These are phyloP conservation scores for Termitomyces sp. DNA, from an alignment of 768 basidiomycete species.

Conservation along the genomic window DNA sequence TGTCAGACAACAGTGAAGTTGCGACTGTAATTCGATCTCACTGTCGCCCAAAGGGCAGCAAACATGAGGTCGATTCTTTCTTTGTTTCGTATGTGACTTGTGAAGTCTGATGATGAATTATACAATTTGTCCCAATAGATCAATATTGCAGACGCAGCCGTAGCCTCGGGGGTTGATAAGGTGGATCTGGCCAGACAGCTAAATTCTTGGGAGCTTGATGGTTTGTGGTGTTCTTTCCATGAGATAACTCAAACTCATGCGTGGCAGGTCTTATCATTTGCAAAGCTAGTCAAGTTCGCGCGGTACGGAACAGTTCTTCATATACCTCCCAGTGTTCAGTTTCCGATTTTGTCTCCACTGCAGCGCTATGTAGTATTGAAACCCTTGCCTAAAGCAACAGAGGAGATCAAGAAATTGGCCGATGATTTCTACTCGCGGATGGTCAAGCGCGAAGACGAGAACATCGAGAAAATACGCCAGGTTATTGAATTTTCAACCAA, in stretches of 20 bases:
- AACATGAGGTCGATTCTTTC: slow-evolving; percentile 9
- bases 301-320: neutral
- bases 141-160: slow-evolving; percentile 5
- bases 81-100: neutral
- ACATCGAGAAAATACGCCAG: slow-evolving; percentile 8
- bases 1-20: slow-evolving; percentile 24
- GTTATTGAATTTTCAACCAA: slow-evolving; percentile 13
- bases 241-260: neutral
- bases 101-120: neutral
- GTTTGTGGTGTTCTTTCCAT: neutral
- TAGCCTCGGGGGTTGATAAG: slow-evolving; percentile 5
- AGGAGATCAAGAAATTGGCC: slow-evolving; percentile 8
- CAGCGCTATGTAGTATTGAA: slow-evolving; percentile 12
- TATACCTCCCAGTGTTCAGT: neutral
- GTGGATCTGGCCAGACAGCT: slow-evolving; percentile 9
- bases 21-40: slow-evolving; percentile 16
- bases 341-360: neutral
- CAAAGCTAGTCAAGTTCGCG: slow-evolving; percentile 13
- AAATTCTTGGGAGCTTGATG: slow-evolving; percentile 12
- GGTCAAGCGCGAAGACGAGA: slow-evolving; percentile 12
- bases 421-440: slow-evolving; percentile 6
- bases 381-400: slow-evolving; percentile 3
- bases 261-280: slow-evolving; percentile 5
- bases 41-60: slow-evolving; percentile 7
- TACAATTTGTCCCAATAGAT: slow-evolving; percentile 2